A percentile compares a stretch with the other conserved stretches of the same genome.
Evolutionary conservation across 176 grass and related monocot genomes (phyloP).

Genomic region (Dendrocalamus sinicus): DNA sequence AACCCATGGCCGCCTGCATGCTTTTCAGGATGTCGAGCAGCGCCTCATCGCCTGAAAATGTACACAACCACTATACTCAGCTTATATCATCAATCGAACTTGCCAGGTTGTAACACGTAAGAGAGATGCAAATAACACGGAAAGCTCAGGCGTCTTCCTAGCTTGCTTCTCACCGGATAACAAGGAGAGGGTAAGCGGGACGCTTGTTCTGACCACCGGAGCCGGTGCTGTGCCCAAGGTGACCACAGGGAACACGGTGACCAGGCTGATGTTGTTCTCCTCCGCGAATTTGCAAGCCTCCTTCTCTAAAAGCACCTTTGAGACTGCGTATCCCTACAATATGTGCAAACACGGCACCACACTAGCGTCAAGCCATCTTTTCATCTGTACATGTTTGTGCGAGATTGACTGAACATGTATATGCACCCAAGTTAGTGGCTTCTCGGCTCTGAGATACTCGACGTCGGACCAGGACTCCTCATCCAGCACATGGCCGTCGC

Average conservation of each 20-base stretch:
- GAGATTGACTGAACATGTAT: background rate
- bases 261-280: constrained; percentile 63
- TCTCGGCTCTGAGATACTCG: constrained; percentile 32
- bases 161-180: constrained; percentile 50
- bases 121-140: too few relatives aligned
- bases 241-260: constrained; percentile 49
- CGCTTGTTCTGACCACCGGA: background rate
- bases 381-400: too few relatives aligned
- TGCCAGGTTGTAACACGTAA: too few relatives aligned
- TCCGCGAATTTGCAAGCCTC: constrained; percentile 55
- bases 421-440: constrained; percentile 42
- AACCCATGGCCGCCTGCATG: constrained; percentile 20
- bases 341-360: background rate
- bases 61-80: too few relatives aligned
- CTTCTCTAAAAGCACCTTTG: constrained; percentile 63
- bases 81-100: too few relatives aligned
- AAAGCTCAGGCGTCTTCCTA: too few relatives aligned
- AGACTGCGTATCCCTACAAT: constrained; percentile 62
- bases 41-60: background rate
- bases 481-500: constrained; percentile 56
- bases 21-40: background rate
- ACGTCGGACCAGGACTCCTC: constrained; percentile 56
- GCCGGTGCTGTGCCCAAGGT: constrained; percentile 42
- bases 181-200: constrained; percentile 44
- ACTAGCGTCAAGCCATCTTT: too few relatives aligned